Evolutionary conservation across 805 yeast species (phyloP).

Genomic region (Yarrowia osloensis): DNA sequence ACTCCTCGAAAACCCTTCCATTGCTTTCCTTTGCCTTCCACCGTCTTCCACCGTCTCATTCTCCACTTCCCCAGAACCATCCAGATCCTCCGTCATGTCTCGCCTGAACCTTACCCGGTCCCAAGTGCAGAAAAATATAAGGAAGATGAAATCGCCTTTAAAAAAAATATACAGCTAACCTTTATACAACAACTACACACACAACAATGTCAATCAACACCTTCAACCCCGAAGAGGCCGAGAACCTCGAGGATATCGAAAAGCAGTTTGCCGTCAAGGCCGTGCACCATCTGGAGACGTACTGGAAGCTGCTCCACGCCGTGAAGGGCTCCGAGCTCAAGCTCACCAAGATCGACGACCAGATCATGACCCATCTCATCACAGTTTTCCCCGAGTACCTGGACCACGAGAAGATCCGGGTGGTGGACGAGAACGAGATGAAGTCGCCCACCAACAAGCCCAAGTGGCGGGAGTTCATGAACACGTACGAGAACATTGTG

Average conservation of each 20-base stretch:
- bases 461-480: constrained; percentile 88
- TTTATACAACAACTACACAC: not conserved
- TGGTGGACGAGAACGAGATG: constrained; percentile 74
- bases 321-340: constrained; percentile 79
- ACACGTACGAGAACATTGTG: constrained; percentile 72
- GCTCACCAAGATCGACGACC: constrained; percentile 47
- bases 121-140: not conserved
- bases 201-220: constrained; percentile 31
- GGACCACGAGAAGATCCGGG: constrained; percentile 57
- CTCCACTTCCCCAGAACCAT: not conserved
- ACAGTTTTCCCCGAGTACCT: constrained; percentile 87
- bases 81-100: not conserved
- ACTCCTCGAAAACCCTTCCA: not conserved
- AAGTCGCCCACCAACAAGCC: constrained; percentile 78
- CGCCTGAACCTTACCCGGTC: not conserved
- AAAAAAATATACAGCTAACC: not conserved
- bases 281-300: constrained; percentile 78
- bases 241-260: constrained; percentile 92
- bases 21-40: not conserved
- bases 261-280: constrained; percentile 98
- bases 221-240: constrained; percentile 88
- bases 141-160: not conserved
- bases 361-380: constrained; percentile 46
- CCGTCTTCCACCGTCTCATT: not conserved
- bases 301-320: constrained; percentile 77